Evolutionary conservation across 805 yeast species (phyloP), one percentile per base, ranked within the genome.

Genomic region (Kodamaea kaohsiungensis): DNA sequence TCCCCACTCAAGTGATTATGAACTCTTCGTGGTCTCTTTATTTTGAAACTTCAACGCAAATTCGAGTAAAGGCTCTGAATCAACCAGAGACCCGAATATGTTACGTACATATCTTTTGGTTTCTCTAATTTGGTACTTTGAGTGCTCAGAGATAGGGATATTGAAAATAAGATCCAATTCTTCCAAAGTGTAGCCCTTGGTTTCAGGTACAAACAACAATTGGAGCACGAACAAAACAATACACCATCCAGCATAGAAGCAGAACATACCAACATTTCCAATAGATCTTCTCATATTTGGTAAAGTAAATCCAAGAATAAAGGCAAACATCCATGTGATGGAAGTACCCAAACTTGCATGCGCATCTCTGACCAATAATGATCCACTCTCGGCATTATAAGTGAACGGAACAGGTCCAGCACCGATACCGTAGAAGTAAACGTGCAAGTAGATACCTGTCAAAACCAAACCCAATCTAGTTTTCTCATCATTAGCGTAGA

Each of bases 111-210:
- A 48, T 18, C 45, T 13, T 43, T 39, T 38, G 13, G 45, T 13
- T 22, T 35, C 51, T 35, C 45, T 48, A 7, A 39, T 22, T 19
- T 48, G 51, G 40, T 48, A 48, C 38, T 39, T 38, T 19, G 51
- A 43, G 15, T 48, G 51, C 15, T 48, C 45, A 2, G 16, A 25
- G 9, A 48, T 39, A 2, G 51, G 51, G 38, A 48, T 39, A n/a
- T 39, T 27, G 45, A 48, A 48, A 22, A 48, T 39, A 10, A 42
- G 10, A 71, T 89, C 91, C 59, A 89, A 89, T 71, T 89, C 91
- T 73, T 89, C 96, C 66, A 90, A 80, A 43, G 89, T 80, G 62
- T 89, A 80, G 54, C 95, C 96, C 75, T 83, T 85, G 52, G 96
- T 90, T 72, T 88, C 93, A 62, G 85, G 84, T 55, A 90, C 84